phyloP scores from a whole-genome alignment of 441 rosid genomes.

The Lagerstroemia fauriei region DNA sequence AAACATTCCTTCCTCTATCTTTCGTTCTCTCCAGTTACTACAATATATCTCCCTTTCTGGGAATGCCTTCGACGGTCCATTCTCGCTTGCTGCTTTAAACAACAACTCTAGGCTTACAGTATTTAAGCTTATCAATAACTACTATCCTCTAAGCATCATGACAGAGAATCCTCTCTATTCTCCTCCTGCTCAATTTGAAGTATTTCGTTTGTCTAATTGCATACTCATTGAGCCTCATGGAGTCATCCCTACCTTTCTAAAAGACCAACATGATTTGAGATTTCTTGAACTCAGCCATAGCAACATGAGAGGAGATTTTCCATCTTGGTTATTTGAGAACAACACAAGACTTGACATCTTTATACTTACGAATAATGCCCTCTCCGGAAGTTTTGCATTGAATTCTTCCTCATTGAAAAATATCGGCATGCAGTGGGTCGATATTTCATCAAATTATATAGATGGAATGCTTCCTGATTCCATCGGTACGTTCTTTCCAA shows the following conservation, averaged over 20 bases:
- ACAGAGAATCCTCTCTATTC: constrained; percentile 11
- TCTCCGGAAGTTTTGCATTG: constrained; percentile 27
- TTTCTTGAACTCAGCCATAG: constrained; percentile 5
- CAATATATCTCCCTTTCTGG: neutral
- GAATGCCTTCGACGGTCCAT: constrained; percentile 8
- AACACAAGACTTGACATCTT: constrained; percentile 8
- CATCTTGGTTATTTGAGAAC: constrained; percentile 35
- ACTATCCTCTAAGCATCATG: neutral
- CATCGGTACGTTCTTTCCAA: constrained; percentile 14
- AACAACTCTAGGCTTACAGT: constrained; percentile 9
- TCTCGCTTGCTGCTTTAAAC: neutral
- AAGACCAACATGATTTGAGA: constrained; percentile 24
- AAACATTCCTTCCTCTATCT: neutral
- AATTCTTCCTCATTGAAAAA: neutral
- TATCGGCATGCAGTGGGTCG: neutral
- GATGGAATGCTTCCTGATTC: constrained; percentile 4
- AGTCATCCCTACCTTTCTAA: constrained; percentile 35
- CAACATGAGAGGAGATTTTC: constrained; percentile 24
- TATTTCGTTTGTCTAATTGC: neutral
- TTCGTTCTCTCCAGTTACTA: neutral
- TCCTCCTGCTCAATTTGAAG: neutral
- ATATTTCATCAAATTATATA: constrained; percentile 27
- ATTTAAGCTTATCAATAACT: neutral
- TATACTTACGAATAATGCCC: constrained; percentile 11
- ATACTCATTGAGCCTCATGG: neutral